Base-by-base conservation (phyloP, 2,329 filamentous ascomycete species). In the Sordariomycetes sp. region DNA sequence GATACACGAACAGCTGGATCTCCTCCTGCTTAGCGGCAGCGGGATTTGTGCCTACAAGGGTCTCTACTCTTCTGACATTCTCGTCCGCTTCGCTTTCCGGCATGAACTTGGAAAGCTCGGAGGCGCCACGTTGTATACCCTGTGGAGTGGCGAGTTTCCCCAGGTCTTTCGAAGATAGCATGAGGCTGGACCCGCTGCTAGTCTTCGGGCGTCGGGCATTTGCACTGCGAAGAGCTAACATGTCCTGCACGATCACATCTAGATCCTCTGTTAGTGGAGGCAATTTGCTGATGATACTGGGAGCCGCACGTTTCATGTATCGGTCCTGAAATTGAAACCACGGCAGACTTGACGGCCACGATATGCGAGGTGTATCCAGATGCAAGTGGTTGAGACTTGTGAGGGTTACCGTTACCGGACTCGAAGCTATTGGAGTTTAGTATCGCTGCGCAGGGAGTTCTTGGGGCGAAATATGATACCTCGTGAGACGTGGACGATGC, bases 281-380 rank as follows among this genome's bases (percentile, higher is more conserved):
- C n/a, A n/a, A n/a, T n/a, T n/a, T n/a, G n/a, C n/a, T n/a, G n/a
- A n/a, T n/a, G n/a, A n/a, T n/a, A n/a, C n/a, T n/a, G n/a, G n/a
- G n/a, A 7, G 48, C 24, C 25, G 8, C 12, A 55, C 54, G 22
- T 2, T 37, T 48, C 6, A 55, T 46, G 28, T 55, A 55, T 16
- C 32, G 35, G 25, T 55, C 54, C 37, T 55, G 54, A 37, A 55
- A 55, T 20, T 55, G 54, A 20, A 55, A 55, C 54, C 54, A 55
- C 11, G 54, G 54, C 11, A 55, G 54, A 14, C 32, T 37, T 5
- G 54, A 46, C 20, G 54, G 54, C 54, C 54, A 55, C 18, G 40
- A 11, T 22, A 48, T 48, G 3, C 28, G 20, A 16, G 32, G 10
- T 11, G 11, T 24, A 12, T 20, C n/a, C 10, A 10, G 22, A 16